Percentiles rank a stretch among this genome's conserved stretches.
Conservation (phyloP, 441 rosid species). For the Geranium incanum region DNA sequence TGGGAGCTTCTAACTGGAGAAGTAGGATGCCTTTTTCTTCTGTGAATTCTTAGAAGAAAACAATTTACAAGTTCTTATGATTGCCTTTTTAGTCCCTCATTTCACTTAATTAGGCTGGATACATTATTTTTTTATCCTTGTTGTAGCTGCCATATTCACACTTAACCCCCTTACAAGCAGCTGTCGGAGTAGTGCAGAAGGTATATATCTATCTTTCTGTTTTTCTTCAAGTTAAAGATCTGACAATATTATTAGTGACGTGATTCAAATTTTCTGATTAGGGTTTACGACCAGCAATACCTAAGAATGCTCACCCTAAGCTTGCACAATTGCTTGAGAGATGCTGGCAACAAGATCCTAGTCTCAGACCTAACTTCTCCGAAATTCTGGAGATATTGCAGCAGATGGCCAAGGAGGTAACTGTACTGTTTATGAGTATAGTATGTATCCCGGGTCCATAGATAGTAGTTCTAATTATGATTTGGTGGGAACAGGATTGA, state of each 20-base stretch:
- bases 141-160: constrained; percentile 62
- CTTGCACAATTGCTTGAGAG: constrained; percentile 67
- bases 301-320: constrained; percentile 63
- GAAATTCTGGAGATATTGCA: constrained; percentile 58
- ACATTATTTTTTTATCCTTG: not conserved
- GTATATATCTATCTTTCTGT: constrained; percentile 23
- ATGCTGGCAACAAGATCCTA: constrained; percentile 83
- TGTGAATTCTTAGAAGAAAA: not conserved
- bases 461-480: constrained; percentile 10
- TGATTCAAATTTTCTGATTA: constrained; percentile 19
- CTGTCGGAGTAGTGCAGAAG: constrained; percentile 96
- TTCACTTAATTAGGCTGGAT: constrained; percentile 2
- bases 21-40: constrained; percentile 33
- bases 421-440: constrained; percentile 6
- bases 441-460: constrained; percentile 8
- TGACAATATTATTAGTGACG: not conserved
- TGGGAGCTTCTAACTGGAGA: constrained; percentile 96
- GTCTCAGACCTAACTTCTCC: constrained; percentile 65
- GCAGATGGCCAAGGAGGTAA: constrained; percentile 62
- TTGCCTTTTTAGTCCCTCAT: not conserved
- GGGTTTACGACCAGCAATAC: constrained; percentile 77
- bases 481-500: constrained; percentile 39
- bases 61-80: not conserved
- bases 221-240: constrained; percentile 1
- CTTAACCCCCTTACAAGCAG: constrained; percentile 88